These are phyloP conservation scores for Populus pruinosa DNA, from an alignment of 345 rosid species.

Conservation along the genomic window DNA sequence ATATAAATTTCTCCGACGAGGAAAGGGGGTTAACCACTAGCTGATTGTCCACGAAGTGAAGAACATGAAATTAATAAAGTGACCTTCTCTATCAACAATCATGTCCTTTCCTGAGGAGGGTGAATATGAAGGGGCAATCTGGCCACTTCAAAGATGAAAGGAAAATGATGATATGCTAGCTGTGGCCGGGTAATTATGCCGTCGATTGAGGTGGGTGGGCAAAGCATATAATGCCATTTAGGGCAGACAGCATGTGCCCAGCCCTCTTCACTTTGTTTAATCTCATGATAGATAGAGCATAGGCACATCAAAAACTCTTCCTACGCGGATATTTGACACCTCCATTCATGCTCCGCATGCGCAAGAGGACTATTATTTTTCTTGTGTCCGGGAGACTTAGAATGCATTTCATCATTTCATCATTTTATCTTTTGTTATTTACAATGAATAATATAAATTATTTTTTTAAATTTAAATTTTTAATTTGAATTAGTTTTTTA, in stretches of 20 bases:
- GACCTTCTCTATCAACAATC: not conserved
- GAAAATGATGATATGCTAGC: not conserved
- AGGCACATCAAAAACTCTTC: not conserved
- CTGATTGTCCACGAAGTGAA: not conserved
- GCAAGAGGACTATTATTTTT: not conserved
- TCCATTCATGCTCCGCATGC: not conserved
- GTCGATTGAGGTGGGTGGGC: constrained; percentile 41
- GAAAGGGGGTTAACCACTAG: not conserved
- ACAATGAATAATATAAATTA: too few relatives aligned
- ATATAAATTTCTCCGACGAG: not conserved
- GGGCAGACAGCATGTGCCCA: constrained; percentile 21
- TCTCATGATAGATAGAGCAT: not conserved
- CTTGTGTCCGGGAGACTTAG: too few relatives aligned
- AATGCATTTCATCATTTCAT: too few relatives aligned
- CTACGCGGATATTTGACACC: not conserved
- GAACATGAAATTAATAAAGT: not conserved
- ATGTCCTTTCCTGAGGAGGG: not conserved
- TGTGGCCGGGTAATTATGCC: constrained; percentile 36
- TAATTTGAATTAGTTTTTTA: too few relatives aligned
- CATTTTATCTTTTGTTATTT: too few relatives aligned
- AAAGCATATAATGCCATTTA: constrained; percentile 15
- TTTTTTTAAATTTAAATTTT: too few relatives aligned
- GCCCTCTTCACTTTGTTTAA: constrained; percentile 5
- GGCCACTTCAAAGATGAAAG: not conserved
- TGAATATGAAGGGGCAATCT: not conserved